Evolutionary conservation across 2,329 filamentous ascomycete genomes (phyloP).

Genomic region (Phaeomoniella chlamydospora): DNA sequence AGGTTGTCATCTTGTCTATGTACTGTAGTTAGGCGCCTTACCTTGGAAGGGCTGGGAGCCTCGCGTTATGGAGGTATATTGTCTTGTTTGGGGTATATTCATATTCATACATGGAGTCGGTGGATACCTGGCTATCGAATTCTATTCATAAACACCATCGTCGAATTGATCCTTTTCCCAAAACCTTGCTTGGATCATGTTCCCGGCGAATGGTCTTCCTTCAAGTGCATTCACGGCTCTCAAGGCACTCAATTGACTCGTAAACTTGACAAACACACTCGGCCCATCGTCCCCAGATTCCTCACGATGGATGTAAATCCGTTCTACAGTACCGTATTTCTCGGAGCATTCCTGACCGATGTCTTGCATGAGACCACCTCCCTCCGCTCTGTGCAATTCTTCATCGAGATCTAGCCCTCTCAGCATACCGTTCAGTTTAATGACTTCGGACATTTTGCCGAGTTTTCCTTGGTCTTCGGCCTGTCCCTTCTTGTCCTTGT

Average conservation of each 20-base stretch:
- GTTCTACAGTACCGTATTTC: slow-evolving; percentile 75
- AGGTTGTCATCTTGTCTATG: too few species aligned
- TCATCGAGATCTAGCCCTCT: slow-evolving; percentile 65
- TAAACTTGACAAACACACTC: slow-evolving; percentile 85
- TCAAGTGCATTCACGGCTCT: slow-evolving; percentile 81
- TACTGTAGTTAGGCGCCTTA: too few species aligned
- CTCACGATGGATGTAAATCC: slow-evolving; percentile 47
- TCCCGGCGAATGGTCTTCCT: slow-evolving; percentile 77
- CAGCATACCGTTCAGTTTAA: slow-evolving; percentile 74
- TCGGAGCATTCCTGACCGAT: slow-evolving; percentile 88
- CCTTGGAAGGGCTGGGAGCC: too few species aligned
- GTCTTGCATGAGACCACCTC: slow-evolving; percentile 61
- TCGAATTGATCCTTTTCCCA: slow-evolving; percentile 78
- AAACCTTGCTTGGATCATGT: slow-evolving; percentile 66
- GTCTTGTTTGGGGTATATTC: too few species aligned
- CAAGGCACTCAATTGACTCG: slow-evolving; percentile 67
- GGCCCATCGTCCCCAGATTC: slow-evolving; percentile 32
- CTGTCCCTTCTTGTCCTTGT: slow-evolving; percentile 34
- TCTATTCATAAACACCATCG: slow-evolving; percentile 41
- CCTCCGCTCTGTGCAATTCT: slow-evolving; percentile 54
- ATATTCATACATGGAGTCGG: too few species aligned
- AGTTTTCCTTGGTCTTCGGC: slow-evolving; percentile 40
- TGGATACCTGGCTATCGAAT: too few species aligned
- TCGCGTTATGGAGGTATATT: too few species aligned
- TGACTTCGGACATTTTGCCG: slow-evolving; percentile 64